Evolutionary conservation across 1,284 basidiomycete species (phyloP).

Genomic region (Puccinia sorghi): DNA sequence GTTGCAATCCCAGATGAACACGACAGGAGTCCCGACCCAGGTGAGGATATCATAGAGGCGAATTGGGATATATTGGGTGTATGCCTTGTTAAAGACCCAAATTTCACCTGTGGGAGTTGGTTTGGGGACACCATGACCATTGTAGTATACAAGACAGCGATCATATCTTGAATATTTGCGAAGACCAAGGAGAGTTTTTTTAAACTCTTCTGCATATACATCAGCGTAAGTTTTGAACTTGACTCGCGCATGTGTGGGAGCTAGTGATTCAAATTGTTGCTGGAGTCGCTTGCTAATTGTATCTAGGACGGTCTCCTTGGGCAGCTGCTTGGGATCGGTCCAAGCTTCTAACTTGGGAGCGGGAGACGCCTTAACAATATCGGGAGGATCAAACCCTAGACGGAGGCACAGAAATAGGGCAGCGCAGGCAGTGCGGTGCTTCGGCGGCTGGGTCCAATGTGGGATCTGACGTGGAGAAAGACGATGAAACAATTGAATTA

Average conservation of each 20-base stretch:
- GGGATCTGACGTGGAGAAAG: slow-evolving; percentile 31
- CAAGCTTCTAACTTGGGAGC: slow-evolving; percentile 49
- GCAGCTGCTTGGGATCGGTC: slow-evolving; percentile 36
- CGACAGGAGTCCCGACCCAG: slow-evolving; percentile 40
- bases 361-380: slow-evolving; percentile 46
- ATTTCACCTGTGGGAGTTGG: slow-evolving; percentile 47
- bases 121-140: slow-evolving; percentile 49
- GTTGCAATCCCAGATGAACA: slow-evolving; percentile 50
- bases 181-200: slow-evolving; percentile 44
- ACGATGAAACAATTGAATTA: background rate
- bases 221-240: slow-evolving; percentile 46
- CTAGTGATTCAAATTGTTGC: slow-evolving; percentile 46
- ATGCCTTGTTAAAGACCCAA: slow-evolving; percentile 50
- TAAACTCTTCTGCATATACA: slow-evolving; percentile 48
- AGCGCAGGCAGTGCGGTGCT: slow-evolving; percentile 44
- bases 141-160: slow-evolving; percentile 47
- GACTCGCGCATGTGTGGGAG: slow-evolving; percentile 42
- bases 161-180: slow-evolving; percentile 38
- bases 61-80: slow-evolving; percentile 50
- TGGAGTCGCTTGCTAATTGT: slow-evolving; percentile 39
- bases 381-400: slow-evolving; percentile 48
- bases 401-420: slow-evolving; percentile 48
- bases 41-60: slow-evolving; percentile 39
- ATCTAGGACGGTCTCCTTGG: slow-evolving; percentile 39
- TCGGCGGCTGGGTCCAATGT: slow-evolving; percentile 33